Evolutionary conservation across 75 land plant genomes (phyloP), one percentile per base, ranked within the genome.

Genomic region (Azolla pinnata): DNA sequence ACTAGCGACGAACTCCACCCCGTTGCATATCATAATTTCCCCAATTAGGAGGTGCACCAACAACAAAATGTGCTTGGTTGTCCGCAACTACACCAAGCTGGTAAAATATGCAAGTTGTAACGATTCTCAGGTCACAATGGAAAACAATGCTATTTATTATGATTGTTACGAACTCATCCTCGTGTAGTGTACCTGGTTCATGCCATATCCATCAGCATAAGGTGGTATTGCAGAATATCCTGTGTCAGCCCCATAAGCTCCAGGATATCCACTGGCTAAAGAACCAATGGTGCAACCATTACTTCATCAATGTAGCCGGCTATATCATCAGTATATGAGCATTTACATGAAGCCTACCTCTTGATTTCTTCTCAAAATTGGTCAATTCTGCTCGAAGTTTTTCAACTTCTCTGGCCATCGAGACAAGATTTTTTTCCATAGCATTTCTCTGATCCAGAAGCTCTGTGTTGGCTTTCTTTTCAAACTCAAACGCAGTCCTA

Each of bases 401-500:
- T 69, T 85, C 95, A 21, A 88, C 49, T 65, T 88, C 89, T 16
- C 86, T 72, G 35, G 95, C 85, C 86, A 82, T 78, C 27, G 77
- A 71, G 29, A 83, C 65, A 44, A 88, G 55, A 34, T 88, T 88
- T 24, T 81, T 76, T 56, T 84, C 88, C 88, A 87, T 78, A 34
- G 82, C 70, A 59, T 67, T 74, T 50, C 72, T 81, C 60, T 87
- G 88, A 44, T 81, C 88, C 38, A 75, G 29, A 38, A 67, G 77
- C 52, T 83, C 82, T 49, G 55, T 58, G 38, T 79, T 84, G 27
- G 79, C 82, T 57, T 81, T 87, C 62, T 84, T 87, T 64, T 88
- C 89, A 54, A 44, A 73, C 45, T 88, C 89, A 65, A 80, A 54
- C 25, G 75, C 85, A 44, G 74, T 69, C 67, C 92, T 84, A 30